A percentile compares a stretch with the other conserved stretches of the same genome.
Conservation (phyloP, 306 rosid genomes). For the Dryas alaskensis region DNA sequence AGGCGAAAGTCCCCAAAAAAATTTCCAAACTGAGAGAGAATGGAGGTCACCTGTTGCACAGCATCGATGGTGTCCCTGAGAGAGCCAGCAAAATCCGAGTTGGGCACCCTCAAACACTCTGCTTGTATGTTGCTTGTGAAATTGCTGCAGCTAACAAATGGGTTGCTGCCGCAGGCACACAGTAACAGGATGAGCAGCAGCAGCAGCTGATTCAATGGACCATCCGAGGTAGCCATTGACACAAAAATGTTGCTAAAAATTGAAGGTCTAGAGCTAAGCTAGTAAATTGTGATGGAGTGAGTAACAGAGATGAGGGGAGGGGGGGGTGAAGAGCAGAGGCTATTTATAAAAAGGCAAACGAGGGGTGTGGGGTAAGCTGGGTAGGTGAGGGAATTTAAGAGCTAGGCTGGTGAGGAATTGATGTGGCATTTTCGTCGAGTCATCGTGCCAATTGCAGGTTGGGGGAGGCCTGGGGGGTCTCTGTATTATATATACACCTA, state of each 20-base stretch:
- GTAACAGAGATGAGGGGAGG: neutral
- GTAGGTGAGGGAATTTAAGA: constrained; percentile 67
- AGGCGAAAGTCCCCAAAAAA: constrained; percentile 45
- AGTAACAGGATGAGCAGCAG: constrained; percentile 14
- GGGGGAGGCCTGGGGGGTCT: constrained; percentile 8
- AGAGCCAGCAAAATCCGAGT: constrained; percentile 39
- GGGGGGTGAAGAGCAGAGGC: neutral
- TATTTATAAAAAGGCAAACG: constrained; percentile 29
- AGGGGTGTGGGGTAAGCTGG: constrained; percentile 24
- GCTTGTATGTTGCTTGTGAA: constrained; percentile 2
- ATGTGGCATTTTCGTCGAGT: neutral
- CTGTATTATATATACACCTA: constrained; percentile 6
- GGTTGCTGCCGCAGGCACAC: neutral
- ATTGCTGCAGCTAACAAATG: constrained; percentile 6
- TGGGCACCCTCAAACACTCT: constrained; percentile 46
- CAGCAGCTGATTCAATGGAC: constrained; percentile 11
- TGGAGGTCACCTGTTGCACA: constrained; percentile 36
- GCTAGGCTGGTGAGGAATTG: constrained; percentile 2
- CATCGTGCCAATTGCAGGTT: constrained; percentile 3
- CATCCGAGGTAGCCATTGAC: constrained; percentile 31
- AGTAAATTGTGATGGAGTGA: neutral
- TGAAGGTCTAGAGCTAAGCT: neutral
- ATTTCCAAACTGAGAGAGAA: constrained; percentile 42
- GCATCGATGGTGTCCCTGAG: constrained; percentile 26
- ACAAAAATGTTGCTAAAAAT: neutral